phyloP scores from a whole-genome alignment of 164 flowering plant genomes.

The Umbilicus rupestris region DNA sequence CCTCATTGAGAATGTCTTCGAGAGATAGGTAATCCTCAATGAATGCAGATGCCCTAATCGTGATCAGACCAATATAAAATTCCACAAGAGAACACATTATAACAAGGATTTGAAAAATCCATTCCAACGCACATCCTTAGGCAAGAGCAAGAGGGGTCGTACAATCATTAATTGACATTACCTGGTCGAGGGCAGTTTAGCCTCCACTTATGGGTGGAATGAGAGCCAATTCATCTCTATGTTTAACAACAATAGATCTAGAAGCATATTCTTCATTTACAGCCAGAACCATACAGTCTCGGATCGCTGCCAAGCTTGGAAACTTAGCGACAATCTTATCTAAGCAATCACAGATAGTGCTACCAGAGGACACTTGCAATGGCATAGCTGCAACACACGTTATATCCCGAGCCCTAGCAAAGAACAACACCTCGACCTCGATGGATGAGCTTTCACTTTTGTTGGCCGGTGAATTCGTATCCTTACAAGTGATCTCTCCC shows the following conservation, averaged over 20 bases:
- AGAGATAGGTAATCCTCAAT: too few species aligned
- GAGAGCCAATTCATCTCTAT: conserved; percentile 82
- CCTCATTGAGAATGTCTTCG: too few species aligned
- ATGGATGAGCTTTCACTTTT: conserved; percentile 19
- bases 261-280: conserved; percentile 75
- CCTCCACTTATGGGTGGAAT: conserved; percentile 99
- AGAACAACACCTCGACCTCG: conserved; percentile 69
- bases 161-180: too few species aligned
- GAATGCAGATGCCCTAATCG: too few species aligned
- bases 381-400: conserved; percentile 49
- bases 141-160: too few species aligned
- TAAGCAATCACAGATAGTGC: conserved; percentile 67
- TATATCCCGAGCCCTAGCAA: conserved; percentile 90
- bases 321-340: conserved; percentile 42
- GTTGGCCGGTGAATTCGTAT: neutral
- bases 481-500: neutral
- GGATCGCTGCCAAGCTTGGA: conserved; percentile 51
- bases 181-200: conserved; percentile 15
- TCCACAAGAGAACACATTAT: too few species aligned
- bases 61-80: neutral
- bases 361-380: conserved; percentile 51
- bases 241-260: conserved; percentile 40
- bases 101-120: too few species aligned
- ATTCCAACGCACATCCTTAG: too few species aligned
- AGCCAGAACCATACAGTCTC: conserved; percentile 68